Evolutionary conservation across 257 asterid genomes (phyloP), one percentile per base, ranked within the genome.

Genomic region (Gentiana straminea): DNA sequence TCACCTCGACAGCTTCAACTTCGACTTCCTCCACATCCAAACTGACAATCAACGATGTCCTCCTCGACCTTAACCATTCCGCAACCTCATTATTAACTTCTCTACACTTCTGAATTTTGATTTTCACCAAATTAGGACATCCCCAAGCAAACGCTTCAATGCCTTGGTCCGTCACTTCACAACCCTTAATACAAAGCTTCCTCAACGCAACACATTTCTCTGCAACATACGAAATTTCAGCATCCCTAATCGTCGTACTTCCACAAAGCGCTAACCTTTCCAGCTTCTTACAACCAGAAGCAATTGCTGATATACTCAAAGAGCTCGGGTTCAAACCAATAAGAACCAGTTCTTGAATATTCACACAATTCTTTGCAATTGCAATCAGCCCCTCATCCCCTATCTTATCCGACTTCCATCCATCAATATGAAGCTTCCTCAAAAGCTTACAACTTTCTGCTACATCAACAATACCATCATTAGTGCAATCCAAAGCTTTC

Each of bases 371-470:
- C 74, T 78, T 86, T 0, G 95, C 94, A 52, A 89, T 68, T 1
- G 91, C 74, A 37, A 79, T 62, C 70, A 89, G 74, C 2, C 85
- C 94, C 64, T 76, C 86, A 64, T 89, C 94, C 0, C 95, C 95
- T 48, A 89, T 89, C 77, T 85, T 73, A 65, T 89, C 81, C 3
- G 95, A 81, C 73, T 86, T 85, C 94, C 95, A 89, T 41, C 95
- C 97, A 54, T 89, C 95, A n/a, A 89, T 89, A 46, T 85, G 94
- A 46, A 89, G 77, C 85, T 89, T 89, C 71, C 97, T 83, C 77
- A 89, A 53, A 59, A 83, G 78, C 81, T 67, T 89, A 52, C 97
- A 89, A 13, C 61, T 70, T 72, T 77, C 85, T 32, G 95, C 91
- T 48, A 85, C 79, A 2, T 84, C 86, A 1, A 74, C 70, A 61